Evolutionary conservation across 371 early-diverging fungal species (phyloP), one percentile per base, ranked within the genome.

Genomic region (Zychaea mexicana): DNA sequence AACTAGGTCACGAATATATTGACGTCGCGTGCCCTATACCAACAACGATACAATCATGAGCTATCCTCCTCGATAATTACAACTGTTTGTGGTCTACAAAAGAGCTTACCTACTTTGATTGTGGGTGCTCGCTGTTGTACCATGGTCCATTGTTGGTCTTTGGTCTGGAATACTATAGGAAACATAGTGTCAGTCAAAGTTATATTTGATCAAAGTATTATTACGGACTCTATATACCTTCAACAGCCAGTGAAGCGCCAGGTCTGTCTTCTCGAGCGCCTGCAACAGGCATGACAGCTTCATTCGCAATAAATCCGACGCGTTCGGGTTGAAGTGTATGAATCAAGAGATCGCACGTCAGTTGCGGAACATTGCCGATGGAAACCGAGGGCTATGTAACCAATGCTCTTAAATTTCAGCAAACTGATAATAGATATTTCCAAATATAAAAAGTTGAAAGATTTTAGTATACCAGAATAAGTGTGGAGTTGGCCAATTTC

Each of bases 361-460:
- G 73, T 69, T 93, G 93, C 42, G 92, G 92, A 26, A 92, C 90
- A 66, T 92, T 92, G 53, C 92, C 93, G 47, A 92, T 88, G 7
- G 93, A 92, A 10, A 93, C 91, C 0, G 89, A 78, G 7, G 92
- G 92, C 78, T 85, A 58, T 21, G 32, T 2, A 39, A n/a, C n/a
- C n/a, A n/a, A n/a, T n/a, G n/a, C n/a, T n/a, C n/a, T n/a, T n/a
- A n/a, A n/a, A n/a, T n/a, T n/a, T n/a, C n/a, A n/a, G n/a, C n/a
- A n/a, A n/a, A n/a, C n/a, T n/a, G n/a, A n/a, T n/a, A n/a, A n/a
- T n/a, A n/a, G n/a, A n/a, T n/a, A n/a, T n/a, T n/a, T n/a, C n/a
- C n/a, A n/a, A n/a, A n/a, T n/a, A n/a, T n/a, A n/a, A n/a, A n/a
- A n/a, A n/a, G n/a, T n/a, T n/a, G n/a, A n/a, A n/a, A n/a, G n/a